Conservation (phyloP, 768 basidiomycete genomes). For the Tylopilus intermedius region DNA sequence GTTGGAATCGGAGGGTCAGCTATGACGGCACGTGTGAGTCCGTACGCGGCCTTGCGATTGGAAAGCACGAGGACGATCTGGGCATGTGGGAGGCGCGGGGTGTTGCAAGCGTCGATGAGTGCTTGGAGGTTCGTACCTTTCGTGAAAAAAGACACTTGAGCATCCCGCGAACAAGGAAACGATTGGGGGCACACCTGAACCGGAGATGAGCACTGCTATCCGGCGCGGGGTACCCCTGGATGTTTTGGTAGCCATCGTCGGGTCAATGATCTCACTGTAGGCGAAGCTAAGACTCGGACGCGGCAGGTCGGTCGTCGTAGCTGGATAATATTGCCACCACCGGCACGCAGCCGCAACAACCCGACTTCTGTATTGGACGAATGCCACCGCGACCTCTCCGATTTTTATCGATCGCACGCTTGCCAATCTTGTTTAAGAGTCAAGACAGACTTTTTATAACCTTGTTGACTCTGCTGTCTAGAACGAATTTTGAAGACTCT, state of each 20-base stretch:
- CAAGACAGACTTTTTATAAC: not conserved
- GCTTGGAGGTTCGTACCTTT: constrained; percentile 95
- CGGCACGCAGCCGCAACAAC: not conserved
- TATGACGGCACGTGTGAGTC: constrained; percentile 71
- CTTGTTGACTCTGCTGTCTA: not conserved
- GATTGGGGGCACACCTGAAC: constrained; percentile 44
- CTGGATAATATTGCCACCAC: not conserved
- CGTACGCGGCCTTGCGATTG: constrained; percentile 87
- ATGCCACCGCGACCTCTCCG: not conserved
- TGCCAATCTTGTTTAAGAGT: not conserved
- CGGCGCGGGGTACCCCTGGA: constrained; percentile 3
- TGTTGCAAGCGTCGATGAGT: constrained; percentile 81
- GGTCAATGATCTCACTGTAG: not conserved
- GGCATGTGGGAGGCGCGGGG: constrained; percentile 65
- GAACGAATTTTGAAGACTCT: not conserved
- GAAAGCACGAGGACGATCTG: constrained; percentile 81
- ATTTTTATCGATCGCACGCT: not conserved
- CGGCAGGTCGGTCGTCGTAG: constrained; percentile 8
- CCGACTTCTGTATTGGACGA: not conserved
- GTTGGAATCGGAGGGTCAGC: constrained; percentile 78
- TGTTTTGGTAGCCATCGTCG: constrained; percentile 3
- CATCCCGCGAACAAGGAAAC: not conserved
- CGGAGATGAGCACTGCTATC: constrained; percentile 52
- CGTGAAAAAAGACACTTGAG: not conserved
- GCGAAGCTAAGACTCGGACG: not conserved